Conservation (phyloP, 768 basidiomycete genomes). For the Multifurca ochricompacta region DNA sequence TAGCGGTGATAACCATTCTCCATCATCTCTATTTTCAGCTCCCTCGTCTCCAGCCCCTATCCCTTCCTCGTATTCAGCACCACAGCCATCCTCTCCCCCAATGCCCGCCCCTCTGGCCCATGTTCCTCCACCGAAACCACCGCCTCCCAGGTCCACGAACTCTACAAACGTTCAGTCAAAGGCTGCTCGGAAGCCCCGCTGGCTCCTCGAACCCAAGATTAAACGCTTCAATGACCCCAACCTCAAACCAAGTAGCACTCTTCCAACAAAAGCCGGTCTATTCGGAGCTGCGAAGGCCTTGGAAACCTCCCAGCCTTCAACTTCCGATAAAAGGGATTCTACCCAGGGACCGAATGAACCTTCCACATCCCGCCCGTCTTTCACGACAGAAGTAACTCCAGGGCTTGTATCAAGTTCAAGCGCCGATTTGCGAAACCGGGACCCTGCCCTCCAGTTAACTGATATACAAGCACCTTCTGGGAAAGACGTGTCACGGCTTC, state of each 20-base stretch:
- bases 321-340: background rate
- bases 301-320: background rate
- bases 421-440: background rate
- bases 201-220: conserved; percentile 26
- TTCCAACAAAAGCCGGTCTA: conserved; percentile 17
- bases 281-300: background rate
- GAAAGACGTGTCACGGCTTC: conserved; percentile 7
- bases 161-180: background rate
- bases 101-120: background rate
- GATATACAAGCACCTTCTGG: background rate
- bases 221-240: conserved; percentile 26
- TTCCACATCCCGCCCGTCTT: background rate
- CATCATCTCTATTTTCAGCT: conserved; percentile 23
- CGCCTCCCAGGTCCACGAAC: background rate
- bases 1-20: conserved; percentile 3
- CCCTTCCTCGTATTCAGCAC: background rate
- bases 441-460: background rate
- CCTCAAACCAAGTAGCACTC: conserved; percentile 12
- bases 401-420: background rate
- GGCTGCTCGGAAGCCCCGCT: conserved; percentile 10
- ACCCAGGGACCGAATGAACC: background rate
- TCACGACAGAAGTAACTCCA: background rate
- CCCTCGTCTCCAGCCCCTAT: conserved; percentile 18
- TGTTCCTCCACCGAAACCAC: background rate
- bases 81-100: background rate